phyloP scores from a whole-genome alignment of 495 filamentous ascomycete genomes.

The Penicillium macrosclerotiorum region DNA sequence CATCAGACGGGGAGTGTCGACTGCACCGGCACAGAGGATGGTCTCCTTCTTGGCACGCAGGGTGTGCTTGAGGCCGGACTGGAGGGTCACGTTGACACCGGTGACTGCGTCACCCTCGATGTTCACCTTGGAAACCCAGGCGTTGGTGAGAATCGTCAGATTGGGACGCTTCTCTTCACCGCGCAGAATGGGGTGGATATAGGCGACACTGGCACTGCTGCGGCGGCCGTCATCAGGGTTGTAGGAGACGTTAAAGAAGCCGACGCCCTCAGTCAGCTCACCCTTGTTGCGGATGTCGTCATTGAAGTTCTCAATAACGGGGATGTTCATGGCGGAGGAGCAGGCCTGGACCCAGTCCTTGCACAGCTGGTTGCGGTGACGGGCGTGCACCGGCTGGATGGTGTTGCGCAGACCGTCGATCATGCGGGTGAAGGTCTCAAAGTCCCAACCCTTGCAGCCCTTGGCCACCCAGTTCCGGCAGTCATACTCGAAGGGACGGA shows the following conservation, averaged over 20 bases:
- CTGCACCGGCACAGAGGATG: slow-evolving; percentile 73
- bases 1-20: slow-evolving; percentile 74
- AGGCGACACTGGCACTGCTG: slow-evolving; percentile 79
- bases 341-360: slow-evolving; percentile 79
- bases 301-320: slow-evolving; percentile 79
- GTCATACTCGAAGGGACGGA: slow-evolving; percentile 80
- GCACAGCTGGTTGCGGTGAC: slow-evolving; percentile 79
- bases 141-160: slow-evolving; percentile 73
- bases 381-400: slow-evolving; percentile 72
- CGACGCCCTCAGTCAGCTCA: slow-evolving; percentile 66
- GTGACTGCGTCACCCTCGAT: slow-evolving; percentile 60
- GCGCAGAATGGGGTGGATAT: slow-evolving; percentile 79
- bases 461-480: slow-evolving; percentile 67
- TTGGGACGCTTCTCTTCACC: slow-evolving; percentile 75
- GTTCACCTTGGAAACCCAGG: slow-evolving; percentile 76
- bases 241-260: slow-evolving; percentile 82
- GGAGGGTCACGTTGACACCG: slow-evolving; percentile 63
- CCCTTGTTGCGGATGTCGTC: slow-evolving; percentile 66
- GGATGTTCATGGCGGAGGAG: slow-evolving; percentile 69
- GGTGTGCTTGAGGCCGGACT: slow-evolving; percentile 59
- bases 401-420: slow-evolving; percentile 76
- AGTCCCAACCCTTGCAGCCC: slow-evolving; percentile 75
- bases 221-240: slow-evolving; percentile 76
- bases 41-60: slow-evolving; percentile 66
- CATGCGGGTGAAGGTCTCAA: slow-evolving; percentile 71